Evolutionary conservation across 805 yeast genomes (phyloP).

Genomic region (Candida pini): DNA sequence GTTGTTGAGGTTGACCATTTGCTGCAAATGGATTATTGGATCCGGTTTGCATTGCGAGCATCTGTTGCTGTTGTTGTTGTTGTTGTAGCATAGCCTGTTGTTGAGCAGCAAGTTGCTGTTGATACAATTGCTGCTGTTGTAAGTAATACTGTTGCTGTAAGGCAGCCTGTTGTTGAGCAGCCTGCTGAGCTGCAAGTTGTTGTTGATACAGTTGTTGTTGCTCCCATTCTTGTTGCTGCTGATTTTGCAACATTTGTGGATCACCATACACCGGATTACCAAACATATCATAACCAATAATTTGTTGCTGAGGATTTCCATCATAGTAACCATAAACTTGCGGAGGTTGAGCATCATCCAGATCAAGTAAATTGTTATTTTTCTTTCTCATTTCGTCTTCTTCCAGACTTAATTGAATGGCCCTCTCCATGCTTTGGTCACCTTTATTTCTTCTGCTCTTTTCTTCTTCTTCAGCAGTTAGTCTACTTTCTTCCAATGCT

Average conservation of each 20-base stretch:
- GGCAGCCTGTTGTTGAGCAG: conserved; percentile 12
- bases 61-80: conserved; percentile 18
- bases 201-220: conserved; percentile 22
- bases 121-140: conserved; percentile 15
- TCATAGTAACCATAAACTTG: conserved; percentile 27
- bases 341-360: conserved; percentile 35
- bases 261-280: conserved; percentile 58
- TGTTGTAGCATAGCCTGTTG: conserved; percentile 12
- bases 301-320: conserved; percentile 21
- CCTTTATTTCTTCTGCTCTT: conserved; percentile 45
- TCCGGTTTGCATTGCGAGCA: conserved; percentile 34
- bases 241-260: conserved; percentile 39
- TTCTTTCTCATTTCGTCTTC: conserved; percentile 62
- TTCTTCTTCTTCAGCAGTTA: conserved; percentile 82
- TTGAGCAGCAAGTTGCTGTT: conserved; percentile 16
- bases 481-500: conserved; percentile 74
- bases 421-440: conserved; percentile 62
- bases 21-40: conserved; percentile 33
- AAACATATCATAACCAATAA: conserved; percentile 49
- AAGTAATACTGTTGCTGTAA: conserved; percentile 13
- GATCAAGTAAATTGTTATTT: conserved; percentile 48
- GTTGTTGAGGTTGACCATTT: conserved; percentile 28
- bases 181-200: conserved; percentile 11
- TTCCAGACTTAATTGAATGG: conserved; percentile 66
- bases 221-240: conserved; percentile 17